Evolutionary conservation across 352 stramenopile species (phyloP).

Genomic region (Globisporangium alternatum): DNA sequence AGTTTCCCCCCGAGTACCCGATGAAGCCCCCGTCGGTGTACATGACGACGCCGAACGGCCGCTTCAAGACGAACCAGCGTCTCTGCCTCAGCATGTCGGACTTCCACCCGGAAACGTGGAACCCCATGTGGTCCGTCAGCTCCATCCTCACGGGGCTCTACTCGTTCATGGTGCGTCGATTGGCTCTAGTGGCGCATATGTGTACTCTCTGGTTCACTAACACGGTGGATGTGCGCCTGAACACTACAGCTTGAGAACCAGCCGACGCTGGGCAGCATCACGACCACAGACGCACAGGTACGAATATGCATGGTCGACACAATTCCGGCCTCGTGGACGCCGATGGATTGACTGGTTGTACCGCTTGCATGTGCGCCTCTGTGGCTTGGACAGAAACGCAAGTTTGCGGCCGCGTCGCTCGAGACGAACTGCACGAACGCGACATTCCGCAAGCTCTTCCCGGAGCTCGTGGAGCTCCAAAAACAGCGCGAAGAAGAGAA

Average conservation of each 20-base stretch:
- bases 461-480: slow-evolving; percentile 83
- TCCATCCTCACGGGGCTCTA: slow-evolving; percentile 95
- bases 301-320: neutral
- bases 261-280: slow-evolving; percentile 88
- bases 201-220: neutral
- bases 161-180: slow-evolving; percentile 89
- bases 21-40: slow-evolving; percentile 95
- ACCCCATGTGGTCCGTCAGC: slow-evolving; percentile 95
- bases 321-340: neutral
- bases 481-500: slow-evolving; percentile 47
- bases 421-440: slow-evolving; percentile 79
- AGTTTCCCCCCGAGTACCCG: slow-evolving; percentile 94
- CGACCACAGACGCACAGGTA: slow-evolving; percentile 69
- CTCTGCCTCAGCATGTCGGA: slow-evolving; percentile 96
- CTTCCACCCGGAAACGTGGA: slow-evolving; percentile 96
- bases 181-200: neutral
- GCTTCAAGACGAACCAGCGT: slow-evolving; percentile 93
- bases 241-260: slow-evolving; percentile 62
- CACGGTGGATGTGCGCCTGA: neutral
- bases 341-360: neutral
- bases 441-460: slow-evolving; percentile 87
- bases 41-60: slow-evolving; percentile 93
- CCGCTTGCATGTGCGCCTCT: neutral
- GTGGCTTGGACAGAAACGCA: slow-evolving; percentile 50
- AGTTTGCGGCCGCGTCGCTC: slow-evolving; percentile 75